Evolutionary conservation across 805 yeast genomes (phyloP), one percentile per base, ranked within the genome.

Genomic region (Zygosaccharomyces rouxii): DNA sequence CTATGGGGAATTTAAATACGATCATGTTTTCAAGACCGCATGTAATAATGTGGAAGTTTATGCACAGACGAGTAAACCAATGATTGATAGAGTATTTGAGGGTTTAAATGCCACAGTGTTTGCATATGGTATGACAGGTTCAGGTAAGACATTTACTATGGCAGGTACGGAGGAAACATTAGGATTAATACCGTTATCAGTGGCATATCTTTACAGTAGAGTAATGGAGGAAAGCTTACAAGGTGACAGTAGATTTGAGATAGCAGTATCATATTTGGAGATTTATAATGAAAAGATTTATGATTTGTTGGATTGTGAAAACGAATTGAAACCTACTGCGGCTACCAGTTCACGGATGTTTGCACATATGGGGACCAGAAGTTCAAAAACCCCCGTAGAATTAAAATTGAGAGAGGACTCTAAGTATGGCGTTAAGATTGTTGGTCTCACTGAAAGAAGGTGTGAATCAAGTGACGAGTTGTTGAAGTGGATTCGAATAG

Each of bases 91-190:
- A 63, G 80, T 78, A 52, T 74, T 75, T 57, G 82, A 81, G 13
- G 97, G 96, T 0, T 90, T 70, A 65, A 89, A 89, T 60, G 90
- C 90, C 13, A 89, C 97, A 0, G 80, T 90, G 0, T 89, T 92
- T 64, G 97, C 98, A 0, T 89, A 89, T 60, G 97, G 97, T 30
- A 86, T 86, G 89, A 89, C 97, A 0, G 96, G 96, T 0, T 84
- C 95, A 1, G 97, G 97, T 9, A 89, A 89, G 66, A 89, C 97
- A 0, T 82, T 78, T 62, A 79, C 95, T 2, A 89, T 89, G 95
- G 83, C 83, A 53, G 96, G 96, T 26, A 71, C 74, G 23, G 72
- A 66, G 2, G 52, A 56, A 4, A 83, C 81, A 52, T 81, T 83
- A 0, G 96, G 96, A 3, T 73, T 89, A 42, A 84, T 89, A 38